Evolutionary conservation across 2,329 filamentous ascomycete genomes (phyloP), one percentile per base, ranked within the genome.

Genomic region (Talaromyces funiculosus): DNA sequence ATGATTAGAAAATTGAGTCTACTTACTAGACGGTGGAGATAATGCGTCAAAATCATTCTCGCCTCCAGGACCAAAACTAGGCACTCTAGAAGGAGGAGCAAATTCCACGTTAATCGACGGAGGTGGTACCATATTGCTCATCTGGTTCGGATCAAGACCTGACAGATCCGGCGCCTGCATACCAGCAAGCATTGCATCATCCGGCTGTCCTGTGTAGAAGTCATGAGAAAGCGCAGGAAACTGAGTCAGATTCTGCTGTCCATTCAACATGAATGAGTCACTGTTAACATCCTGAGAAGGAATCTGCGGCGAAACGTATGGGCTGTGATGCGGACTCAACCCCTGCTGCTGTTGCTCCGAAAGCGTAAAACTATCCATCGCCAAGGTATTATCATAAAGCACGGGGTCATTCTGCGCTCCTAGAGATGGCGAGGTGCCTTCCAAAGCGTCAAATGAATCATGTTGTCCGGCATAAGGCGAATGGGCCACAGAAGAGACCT

Each of bases 21-120:
- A 65, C 73, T 67, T 70, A 80, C 82, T 79, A 73, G 76, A 80
- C 12, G 93, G 93, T 0, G 92, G 92, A 55, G 89, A 94, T 63
- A 97, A 77, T 3, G 92, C 91, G 72, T 95, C 90, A 64, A 87
- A 82, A 66, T 90, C 86, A 59, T 73, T 75, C 66, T 86, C 78
- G 31, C 89, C 90, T 20, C 82, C 80, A 29, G 84, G 83, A 64
- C 88, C 88, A 70, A 90, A 88, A 66, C 81, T 85, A 57, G 81
- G 83, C 68, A 84, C 84, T 61, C 83, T 79, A 57, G 89, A 84
- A 8, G 87, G 87, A 24, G 92, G 92, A 16, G 92, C 92, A 73
- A 90, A 92, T 71, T 96, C 90, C 67, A 97, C 94, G 71, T 94
- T 96, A 75, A 97, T 97, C 56, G 92, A 90, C 0, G 92, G 92